Evolutionary conservation across 441 rosid genomes (phyloP).

Genomic region (Macaranga tanarius): DNA sequence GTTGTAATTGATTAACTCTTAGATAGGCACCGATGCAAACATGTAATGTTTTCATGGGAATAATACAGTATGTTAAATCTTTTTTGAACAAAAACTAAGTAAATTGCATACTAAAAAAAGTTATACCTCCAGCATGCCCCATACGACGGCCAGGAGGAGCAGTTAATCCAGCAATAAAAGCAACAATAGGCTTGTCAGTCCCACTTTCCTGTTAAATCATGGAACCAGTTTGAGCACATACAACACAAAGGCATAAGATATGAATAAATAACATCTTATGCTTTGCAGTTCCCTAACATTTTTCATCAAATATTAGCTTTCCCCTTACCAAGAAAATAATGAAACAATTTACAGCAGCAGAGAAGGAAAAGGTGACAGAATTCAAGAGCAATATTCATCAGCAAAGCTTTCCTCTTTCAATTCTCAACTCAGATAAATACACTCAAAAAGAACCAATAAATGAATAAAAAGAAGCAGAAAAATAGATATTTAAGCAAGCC

Average conservation of each 20-base stretch:
- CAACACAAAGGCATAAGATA: background rate
- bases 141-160: constrained; percentile 99
- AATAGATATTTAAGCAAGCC: background rate
- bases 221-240: background rate
- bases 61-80: background rate
- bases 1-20: background rate
- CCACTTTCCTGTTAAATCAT: constrained; percentile 74
- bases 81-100: background rate
- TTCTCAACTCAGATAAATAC: background rate
- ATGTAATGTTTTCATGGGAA: too few species aligned
- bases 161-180: constrained; percentile 96
- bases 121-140: constrained; percentile 99
- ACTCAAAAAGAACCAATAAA: background rate
- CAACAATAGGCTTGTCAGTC: constrained; percentile 92
- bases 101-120: background rate
- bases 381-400: background rate
- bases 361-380: background rate
- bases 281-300: background rate
- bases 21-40: background rate
- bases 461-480: background rate
- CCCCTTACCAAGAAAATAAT: background rate
- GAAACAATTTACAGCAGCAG: background rate
- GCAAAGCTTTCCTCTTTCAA: constrained; percentile 4
- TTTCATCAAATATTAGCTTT: background rate
- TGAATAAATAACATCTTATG: background rate